These are phyloP conservation scores for Streptanthus diversifolius DNA, from an alignment of 345 rosid genomes.

Conservation along the genomic window DNA sequence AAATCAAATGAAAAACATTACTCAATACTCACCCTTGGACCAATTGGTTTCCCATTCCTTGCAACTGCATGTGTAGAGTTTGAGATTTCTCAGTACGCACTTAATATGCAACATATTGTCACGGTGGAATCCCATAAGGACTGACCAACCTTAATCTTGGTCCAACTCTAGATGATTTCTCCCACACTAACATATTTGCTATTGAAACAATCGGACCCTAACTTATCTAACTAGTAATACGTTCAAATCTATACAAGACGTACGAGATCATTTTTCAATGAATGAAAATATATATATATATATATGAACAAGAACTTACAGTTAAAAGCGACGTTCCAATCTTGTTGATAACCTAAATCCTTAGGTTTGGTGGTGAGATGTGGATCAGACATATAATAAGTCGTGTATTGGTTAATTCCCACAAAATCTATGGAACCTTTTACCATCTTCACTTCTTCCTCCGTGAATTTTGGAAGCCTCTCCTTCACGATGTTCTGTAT, in stretches of 20 bases:
- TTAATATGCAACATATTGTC: not conserved
- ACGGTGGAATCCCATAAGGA: not conserved
- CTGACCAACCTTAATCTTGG: not conserved
- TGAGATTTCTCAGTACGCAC: not conserved
- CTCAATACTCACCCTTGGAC: slow-evolving; percentile 55
- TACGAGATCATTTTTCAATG: not conserved
- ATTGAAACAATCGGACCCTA: not conserved
- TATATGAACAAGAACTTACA: slow-evolving; percentile 44
- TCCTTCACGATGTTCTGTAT: slow-evolving; percentile 70
- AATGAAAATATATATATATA: not conserved
- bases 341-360: slow-evolving; percentile 75
- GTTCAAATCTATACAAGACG: not conserved
- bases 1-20: not conserved
- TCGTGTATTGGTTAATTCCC: slow-evolving; percentile 89
- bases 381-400: slow-evolving; percentile 64
- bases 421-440: slow-evolving; percentile 88
- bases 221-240: not conserved
- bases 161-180: not conserved
- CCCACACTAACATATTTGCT: not conserved
- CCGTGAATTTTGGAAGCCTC: slow-evolving; percentile 81
- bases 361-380: slow-evolving; percentile 44
- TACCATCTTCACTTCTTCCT: slow-evolving; percentile 72
- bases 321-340: slow-evolving; percentile 77
- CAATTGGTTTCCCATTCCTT: slow-evolving; percentile 64
- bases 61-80: slow-evolving; percentile 41